Evolutionary conservation across 1,139 yeast genomes (phyloP), one percentile per base, ranked within the genome.

Genomic region (Blastobotrys persicus): DNA sequence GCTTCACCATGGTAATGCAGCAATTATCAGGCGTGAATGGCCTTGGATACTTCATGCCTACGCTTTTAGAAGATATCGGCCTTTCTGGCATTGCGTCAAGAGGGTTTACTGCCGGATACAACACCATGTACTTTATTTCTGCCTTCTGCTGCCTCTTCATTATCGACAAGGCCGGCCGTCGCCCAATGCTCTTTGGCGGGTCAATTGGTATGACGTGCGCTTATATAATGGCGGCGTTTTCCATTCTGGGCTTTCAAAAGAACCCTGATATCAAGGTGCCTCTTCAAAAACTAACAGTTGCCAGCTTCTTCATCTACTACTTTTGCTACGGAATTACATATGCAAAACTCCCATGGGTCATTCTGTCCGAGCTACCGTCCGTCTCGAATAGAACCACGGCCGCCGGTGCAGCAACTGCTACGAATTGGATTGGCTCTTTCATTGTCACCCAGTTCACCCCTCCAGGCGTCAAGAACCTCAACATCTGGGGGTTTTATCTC

Each of bases 11-110:
- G 63, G 75, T 79, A 59, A 77, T 81, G 72, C 87, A 81, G 68
- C 88, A 81, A 69, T 75, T 80, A 69, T 80, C 86, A 47, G 87
- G 87, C 72, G 73, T 81, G 50, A 81, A 81, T 69, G 81, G 81
- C 60, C 77, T 81, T 54, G 76, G 80, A 65, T 81, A 79, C 70
- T 81, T 72, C 57, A 85, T 86, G 62, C 80, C 86, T 14, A 74
- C 81, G 34, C 79, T 81, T 69, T 81, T 80, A 72, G 64, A 67
- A 19, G 16, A 37, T 9, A 37, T 37, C 3, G 11, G 26, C 19
- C 33, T 46, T 18, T 44, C 49, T 18, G 49, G 49, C 9, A 41
- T 42, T 14, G 37, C 47, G 16, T 42, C 51, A 13, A 34, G 50
- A 17, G 48, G 42, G 4, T 44, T 51, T 16, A 42, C 51, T 11